Evolutionary conservation across 2,329 filamentous ascomycete species (phyloP).

Genomic region (Scedosporium dehoogii): DNA sequence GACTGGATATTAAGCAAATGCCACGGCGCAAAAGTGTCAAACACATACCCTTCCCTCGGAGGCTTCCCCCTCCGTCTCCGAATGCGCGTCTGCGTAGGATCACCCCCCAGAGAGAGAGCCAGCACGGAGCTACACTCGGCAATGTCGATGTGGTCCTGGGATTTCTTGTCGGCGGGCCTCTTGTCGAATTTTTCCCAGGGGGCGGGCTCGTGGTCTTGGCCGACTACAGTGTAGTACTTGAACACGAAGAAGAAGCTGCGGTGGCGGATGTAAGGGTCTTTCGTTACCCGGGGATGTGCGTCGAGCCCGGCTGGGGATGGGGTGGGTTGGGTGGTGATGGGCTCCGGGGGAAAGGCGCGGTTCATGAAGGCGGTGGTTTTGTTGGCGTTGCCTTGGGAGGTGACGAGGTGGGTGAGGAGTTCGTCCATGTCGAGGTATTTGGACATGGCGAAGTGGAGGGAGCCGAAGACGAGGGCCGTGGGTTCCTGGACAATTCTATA

Average conservation of each 20-base stretch:
- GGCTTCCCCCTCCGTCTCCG: conserved; percentile 34
- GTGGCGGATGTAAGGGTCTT: conserved; percentile 24
- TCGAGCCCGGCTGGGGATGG: conserved; percentile 2
- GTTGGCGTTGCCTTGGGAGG: conserved; percentile 31
- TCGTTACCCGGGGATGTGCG: conserved; percentile 6
- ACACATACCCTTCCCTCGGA: conserved; percentile 39
- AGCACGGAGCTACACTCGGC: conserved; percentile 50
- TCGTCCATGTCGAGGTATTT: conserved; percentile 53
- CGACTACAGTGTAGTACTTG: conserved; percentile 55
- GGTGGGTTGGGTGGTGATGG: conserved; percentile 7
- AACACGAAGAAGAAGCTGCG: conserved; percentile 53
- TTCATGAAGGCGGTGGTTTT: conserved; percentile 38
- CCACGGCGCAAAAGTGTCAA: conserved; percentile 50
- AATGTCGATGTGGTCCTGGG: conserved; percentile 44
- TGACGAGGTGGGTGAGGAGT: conserved; percentile 43
- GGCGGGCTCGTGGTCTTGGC: conserved; percentile 43
- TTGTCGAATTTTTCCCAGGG: conserved; percentile 50
- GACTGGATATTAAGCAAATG: conserved; percentile 49
- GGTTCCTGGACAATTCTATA: conserved; percentile 49
- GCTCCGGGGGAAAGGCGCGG: conserved; percentile 31
- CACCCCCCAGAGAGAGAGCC: conserved; percentile 44
- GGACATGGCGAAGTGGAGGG: conserved; percentile 47
- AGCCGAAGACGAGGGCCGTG: conserved; percentile 48
- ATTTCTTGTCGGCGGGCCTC: conserved; percentile 24
- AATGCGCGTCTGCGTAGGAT: conserved; percentile 38